These are phyloP conservation scores for Solioccasus polychromus DNA, from an alignment of 768 basidiomycete genomes.

Conservation along the genomic window DNA sequence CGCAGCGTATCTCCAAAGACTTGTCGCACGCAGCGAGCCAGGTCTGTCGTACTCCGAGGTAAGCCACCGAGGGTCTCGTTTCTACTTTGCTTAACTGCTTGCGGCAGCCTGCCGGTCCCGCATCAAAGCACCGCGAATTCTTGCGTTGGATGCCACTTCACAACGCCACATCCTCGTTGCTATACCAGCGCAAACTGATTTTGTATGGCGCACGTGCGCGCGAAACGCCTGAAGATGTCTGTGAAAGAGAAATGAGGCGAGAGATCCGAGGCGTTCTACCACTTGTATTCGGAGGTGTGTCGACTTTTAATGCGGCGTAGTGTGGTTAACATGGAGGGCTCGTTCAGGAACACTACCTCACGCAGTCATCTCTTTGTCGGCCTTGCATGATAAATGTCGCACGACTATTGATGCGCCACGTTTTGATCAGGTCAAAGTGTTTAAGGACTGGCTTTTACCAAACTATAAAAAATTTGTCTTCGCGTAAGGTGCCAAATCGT, in stretches of 20 bases:
- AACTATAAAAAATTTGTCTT: constrained; percentile 52
- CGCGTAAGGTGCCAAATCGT: constrained; percentile 36
- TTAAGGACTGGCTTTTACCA: constrained; percentile 75
- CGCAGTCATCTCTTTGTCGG: constrained; percentile 34
- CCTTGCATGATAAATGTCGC: constrained; percentile 43
- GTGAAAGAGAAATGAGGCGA: constrained; percentile 67
- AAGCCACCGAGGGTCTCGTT: constrained; percentile 7
- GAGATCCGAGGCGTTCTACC: constrained; percentile 66
- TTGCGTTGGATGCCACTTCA: constrained; percentile 72
- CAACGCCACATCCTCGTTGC: constrained; percentile 53
- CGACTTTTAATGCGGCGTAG: not conserved
- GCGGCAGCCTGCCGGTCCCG: constrained; percentile 7
- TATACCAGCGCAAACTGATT: constrained; percentile 66
- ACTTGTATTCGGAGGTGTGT: constrained; percentile 63
- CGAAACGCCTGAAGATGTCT: constrained; percentile 66
- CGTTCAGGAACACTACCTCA: constrained; percentile 32
- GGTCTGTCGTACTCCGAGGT: constrained; percentile 58
- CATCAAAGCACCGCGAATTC: constrained; percentile 67
- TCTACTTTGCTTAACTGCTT: not conserved
- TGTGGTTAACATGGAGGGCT: constrained; percentile 7
- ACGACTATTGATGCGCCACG: constrained; percentile 54
- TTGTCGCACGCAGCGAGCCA: constrained; percentile 75
- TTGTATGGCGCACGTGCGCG: constrained; percentile 68
- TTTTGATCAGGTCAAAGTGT: constrained; percentile 70
- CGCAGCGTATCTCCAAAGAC: constrained; percentile 68